These are phyloP conservation scores for Moniliophthora roreri DNA, from an alignment of 1,284 basidiomycete genomes.

Conservation along the genomic window DNA sequence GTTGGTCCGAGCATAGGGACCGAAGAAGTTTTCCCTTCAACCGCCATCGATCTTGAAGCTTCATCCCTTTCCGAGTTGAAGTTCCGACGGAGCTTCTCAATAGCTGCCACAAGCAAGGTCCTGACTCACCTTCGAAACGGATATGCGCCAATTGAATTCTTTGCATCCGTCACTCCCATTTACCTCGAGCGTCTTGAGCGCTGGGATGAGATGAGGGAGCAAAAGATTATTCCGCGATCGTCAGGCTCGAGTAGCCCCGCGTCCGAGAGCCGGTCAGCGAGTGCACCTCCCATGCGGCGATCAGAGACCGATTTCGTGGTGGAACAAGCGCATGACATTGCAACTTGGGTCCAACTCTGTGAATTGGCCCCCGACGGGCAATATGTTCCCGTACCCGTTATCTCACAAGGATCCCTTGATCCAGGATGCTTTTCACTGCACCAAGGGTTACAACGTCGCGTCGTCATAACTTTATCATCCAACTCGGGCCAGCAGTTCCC, in stretches of 20 bases:
- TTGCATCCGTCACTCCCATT: slow-evolving; percentile 75
- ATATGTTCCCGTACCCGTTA: slow-evolving; percentile 83
- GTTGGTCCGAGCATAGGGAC: slow-evolving; percentile 66
- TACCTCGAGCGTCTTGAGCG: slow-evolving; percentile 87
- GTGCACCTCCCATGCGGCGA: slow-evolving; percentile 75
- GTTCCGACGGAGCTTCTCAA: slow-evolving; percentile 78
- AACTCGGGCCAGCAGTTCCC: slow-evolving; percentile 88
- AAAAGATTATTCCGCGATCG: slow-evolving; percentile 43
- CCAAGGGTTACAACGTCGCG: slow-evolving; percentile 89
- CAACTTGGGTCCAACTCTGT: slow-evolving; percentile 83
- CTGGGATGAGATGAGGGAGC: slow-evolving; percentile 88
- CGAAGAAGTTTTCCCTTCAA: slow-evolving; percentile 83
- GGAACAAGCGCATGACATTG: slow-evolving; percentile 87
- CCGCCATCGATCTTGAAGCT: slow-evolving; percentile 72
- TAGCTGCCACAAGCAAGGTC: slow-evolving; percentile 75
- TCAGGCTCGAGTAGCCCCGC: slow-evolving; percentile 30
- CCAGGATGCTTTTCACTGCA: slow-evolving; percentile 87
- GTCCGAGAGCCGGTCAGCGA: slow-evolving; percentile 35
- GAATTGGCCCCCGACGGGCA: slow-evolving; percentile 86
- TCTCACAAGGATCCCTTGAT: slow-evolving; percentile 77
- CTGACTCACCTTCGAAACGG: slow-evolving; percentile 70
- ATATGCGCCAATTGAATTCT: slow-evolving; percentile 87
- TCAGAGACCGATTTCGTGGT: slow-evolving; percentile 92
- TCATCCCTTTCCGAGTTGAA: slow-evolving; percentile 75
- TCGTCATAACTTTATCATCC: slow-evolving; percentile 78